These are phyloP conservation scores for Rhizopogon vesiculosus DNA, from an alignment of 768 basidiomycete species.

Conservation along the genomic window DNA sequence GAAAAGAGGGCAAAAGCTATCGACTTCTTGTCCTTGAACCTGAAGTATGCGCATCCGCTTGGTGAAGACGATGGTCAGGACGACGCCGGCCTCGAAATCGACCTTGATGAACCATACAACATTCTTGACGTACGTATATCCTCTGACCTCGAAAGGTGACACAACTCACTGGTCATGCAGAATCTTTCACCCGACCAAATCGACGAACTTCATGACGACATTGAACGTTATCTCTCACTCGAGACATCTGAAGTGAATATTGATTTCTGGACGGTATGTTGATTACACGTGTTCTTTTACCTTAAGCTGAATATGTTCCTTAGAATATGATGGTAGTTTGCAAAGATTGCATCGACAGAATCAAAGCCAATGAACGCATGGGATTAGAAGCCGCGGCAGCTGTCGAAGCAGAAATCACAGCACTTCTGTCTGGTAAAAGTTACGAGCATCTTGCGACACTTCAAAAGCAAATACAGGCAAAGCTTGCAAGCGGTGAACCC, in stretches of 20 bases:
- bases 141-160: not conserved
- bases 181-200: slow-evolving; percentile 85
- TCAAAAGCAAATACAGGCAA: slow-evolving; percentile 83
- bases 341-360: slow-evolving; percentile 79
- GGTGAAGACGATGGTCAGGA: slow-evolving; percentile 71
- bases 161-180: slow-evolving; percentile 33
- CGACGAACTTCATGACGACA: slow-evolving; percentile 91
- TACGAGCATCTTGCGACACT: slow-evolving; percentile 79
- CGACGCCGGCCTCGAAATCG: slow-evolving; percentile 91
- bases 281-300: not conserved
- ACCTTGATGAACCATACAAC: slow-evolving; percentile 96
- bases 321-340: slow-evolving; percentile 98
- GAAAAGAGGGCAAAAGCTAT: slow-evolving; percentile 99
- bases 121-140: slow-evolving; percentile 79
- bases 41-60: slow-evolving; percentile 82
- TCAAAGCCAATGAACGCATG: slow-evolving; percentile 57
- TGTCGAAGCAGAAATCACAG: slow-evolving; percentile 82
- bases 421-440: slow-evolving; percentile 78
- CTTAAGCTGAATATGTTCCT: slow-evolving; percentile 1
- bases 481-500: slow-evolving; percentile 88
- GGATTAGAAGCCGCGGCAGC: slow-evolving; percentile 69
- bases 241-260: slow-evolving; percentile 83
- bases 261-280: slow-evolving; percentile 93
- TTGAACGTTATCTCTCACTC: slow-evolving; percentile 84
- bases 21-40: slow-evolving; percentile 93